These are phyloP conservation scores for Ramaria sp. DNA, from an alignment of 768 basidiomycete genomes.

Conservation along the genomic window DNA sequence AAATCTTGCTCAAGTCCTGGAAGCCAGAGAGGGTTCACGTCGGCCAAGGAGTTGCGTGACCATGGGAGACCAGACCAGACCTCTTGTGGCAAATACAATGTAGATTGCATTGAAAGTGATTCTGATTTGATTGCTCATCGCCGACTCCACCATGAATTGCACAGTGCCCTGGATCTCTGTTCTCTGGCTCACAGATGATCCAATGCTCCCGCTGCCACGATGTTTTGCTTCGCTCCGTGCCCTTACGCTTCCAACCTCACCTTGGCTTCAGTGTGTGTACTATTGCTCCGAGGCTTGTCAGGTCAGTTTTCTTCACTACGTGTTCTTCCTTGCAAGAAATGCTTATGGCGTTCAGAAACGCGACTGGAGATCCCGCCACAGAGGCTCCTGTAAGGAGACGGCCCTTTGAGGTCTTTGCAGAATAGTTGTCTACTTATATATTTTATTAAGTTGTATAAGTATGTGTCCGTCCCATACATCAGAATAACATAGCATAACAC, in stretches of 20 bases:
- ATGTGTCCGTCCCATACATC: not conserved
- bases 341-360: conserved; percentile 9
- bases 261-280: conserved; percentile 11
- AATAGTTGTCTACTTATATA: conserved; percentile 45
- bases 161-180: conserved; percentile 18
- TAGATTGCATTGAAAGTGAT: no score
- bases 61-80: conserved; percentile 18
- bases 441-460: not conserved
- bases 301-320: conserved; percentile 6
- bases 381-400: conserved; percentile 13
- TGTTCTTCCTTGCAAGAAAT: not conserved
- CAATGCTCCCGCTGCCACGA: conserved; percentile 20
- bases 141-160: conserved; percentile 11
- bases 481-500: conserved; percentile 37
- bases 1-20: conserved; percentile 27
- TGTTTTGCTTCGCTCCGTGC: not conserved
- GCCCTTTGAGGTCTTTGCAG: conserved; percentile 42
- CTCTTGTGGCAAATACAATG: no score
- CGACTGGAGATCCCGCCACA: conserved; percentile 23
- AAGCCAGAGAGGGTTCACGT: conserved; percentile 22
- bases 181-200: conserved; percentile 14
- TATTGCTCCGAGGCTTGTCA: conserved; percentile 21
- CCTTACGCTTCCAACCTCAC: no score
- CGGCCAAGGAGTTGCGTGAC: conserved; percentile 21
- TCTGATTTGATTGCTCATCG: no score